Evolutionary conservation across 2,329 filamentous ascomycete genomes (phyloP), one percentile per base, ranked within the genome.

Genomic region (Blumeria graminis): DNA sequence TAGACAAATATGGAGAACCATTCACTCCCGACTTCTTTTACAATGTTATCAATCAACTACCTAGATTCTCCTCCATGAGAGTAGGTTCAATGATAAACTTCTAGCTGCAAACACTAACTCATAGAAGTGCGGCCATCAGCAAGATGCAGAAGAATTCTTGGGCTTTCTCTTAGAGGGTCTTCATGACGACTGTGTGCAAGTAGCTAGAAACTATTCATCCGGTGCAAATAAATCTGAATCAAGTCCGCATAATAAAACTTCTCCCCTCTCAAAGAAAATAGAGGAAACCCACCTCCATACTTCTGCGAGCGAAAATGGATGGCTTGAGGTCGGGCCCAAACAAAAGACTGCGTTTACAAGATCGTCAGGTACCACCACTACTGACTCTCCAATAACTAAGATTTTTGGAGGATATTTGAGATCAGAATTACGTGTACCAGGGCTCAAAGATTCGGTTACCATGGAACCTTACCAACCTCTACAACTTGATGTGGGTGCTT

Each of bases 81-180:
- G 84, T 88, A 74, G 68, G 81, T 72, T 39, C 18, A 41, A 18
- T 28, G 6, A 32, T 41, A 8, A 28, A n/a, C n/a, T 4, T 41
- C n/a, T 38, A 43, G 2, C 18, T 13, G 33, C 36, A 64, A 59
- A 65, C 60, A 57, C 63, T 69, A 60, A 69, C 56, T 55, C 34
- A 55, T 55, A 58, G 45, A 61, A 88, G 82, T 84, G 88, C 59
- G 92, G 92, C 14, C 90, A 95, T 63, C 92, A 98, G 68, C 90
- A 98, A 72, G 92, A 98, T 70, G 92, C 92, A 0, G 88, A 98
- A 66, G 92, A 98, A 65, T 98, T 98, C 62, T 73, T 98, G 28
- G 90, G 89, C 0, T 94, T 96, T 67, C 73, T 98, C 36, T 74
- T 98, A 3, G 89, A 94, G 65, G 86, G 87, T 52, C 77, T 98